Base-by-base conservation (phyloP, 192 early-diverging fungal genomes). In the Backusella parvicylindrica region DNA sequence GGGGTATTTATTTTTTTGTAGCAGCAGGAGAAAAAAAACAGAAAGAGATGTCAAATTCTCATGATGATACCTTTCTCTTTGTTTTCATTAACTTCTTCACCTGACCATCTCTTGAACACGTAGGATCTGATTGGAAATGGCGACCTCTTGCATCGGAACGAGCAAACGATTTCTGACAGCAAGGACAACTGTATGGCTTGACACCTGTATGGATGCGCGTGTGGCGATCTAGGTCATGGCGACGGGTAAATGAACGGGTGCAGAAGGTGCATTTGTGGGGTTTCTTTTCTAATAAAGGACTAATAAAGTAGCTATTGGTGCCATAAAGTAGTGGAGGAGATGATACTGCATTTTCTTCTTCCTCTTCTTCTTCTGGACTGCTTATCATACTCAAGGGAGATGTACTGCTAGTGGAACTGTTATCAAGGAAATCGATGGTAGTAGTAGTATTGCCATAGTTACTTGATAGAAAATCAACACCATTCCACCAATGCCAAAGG, bases 181-280 rank as follows among this genome's bases (percentile, higher is more conserved):
- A 77, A 37, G 83, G 74, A 75, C 93, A 94, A 11, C 79, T 75
- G 80, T 92, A 92, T 7, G 93, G 89, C 60, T 89, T 89, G 6
- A 81, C 77, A 1, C 87, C 87, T 1, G 87, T 86, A 50, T 89
- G 87, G 21, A 86, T 80, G 38, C 87, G 77, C 28, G 83, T 82
- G 64, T 93, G 92, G 28, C 92, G 79, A 70, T 89, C 81, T 18
- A 90, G 80, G 81, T 94, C 92, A 73, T 94, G 91, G 69, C 90
- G 90, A 2, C 92, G 84, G 12, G 87, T 84, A 82, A 94, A 95
- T 21, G 88, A 86, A 6, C 86, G 71, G 1, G 79, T 37, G 70
- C 93, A 94, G 18, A 81, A 64, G 35, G 80, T 65, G 72, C 93
- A 94, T 23, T 78, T 80, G 75, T 89, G 89, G 0, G 92, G 88